Base-by-base conservation (phyloP, 176 grass and related monocot species). In the Avena eriantha region DNA sequence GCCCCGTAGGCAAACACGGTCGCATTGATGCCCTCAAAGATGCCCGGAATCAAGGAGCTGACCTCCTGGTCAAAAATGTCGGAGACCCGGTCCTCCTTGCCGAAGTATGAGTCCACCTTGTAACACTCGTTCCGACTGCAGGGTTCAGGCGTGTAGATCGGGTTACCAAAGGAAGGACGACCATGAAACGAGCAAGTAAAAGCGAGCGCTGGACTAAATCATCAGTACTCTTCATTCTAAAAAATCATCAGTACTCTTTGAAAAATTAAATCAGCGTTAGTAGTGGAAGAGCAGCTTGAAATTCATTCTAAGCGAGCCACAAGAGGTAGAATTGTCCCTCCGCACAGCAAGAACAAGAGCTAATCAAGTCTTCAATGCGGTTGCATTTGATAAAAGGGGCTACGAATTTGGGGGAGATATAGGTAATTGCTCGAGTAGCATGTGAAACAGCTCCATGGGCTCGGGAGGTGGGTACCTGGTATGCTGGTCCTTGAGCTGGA, bases 51-150 rank as follows among this genome's bases (percentile, higher is more conserved):
- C 80, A 93, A 26, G 3, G 80, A 29, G 33, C 87, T 84, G 43
- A 96, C 92, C 87, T 99, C 97, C n/a, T 66, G 63, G 59, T 94
- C 82, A 21, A 99, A 99, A 26, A 99, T 93, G 15, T 91, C 53
- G 47, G 48, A 55, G 24, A 90, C 61, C 5, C 61, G 33, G 21
- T 91, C 78, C 11, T 92, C 87, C 78, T 93, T 87, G 69, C 89
- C 84, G 45, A 99, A 99, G 89, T 94, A 99, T 0, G 92, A 68
- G 58, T 96, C 94, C 69, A 99, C 24, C 67, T 81, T 96, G 80
- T 99, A 99, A 45, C 89, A 94, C 49, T 96, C 97, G 8, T 47
- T 92, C 50, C 92, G 94, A 24, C 97, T 96, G 86, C 77, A 77
- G 85, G 83, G 29, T 50, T 56, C 74, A 77, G 73, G 74, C 0